Conservation (phyloP, 2,329 filamentous ascomycete genomes). For the Pleoardoris graminearum region DNA sequence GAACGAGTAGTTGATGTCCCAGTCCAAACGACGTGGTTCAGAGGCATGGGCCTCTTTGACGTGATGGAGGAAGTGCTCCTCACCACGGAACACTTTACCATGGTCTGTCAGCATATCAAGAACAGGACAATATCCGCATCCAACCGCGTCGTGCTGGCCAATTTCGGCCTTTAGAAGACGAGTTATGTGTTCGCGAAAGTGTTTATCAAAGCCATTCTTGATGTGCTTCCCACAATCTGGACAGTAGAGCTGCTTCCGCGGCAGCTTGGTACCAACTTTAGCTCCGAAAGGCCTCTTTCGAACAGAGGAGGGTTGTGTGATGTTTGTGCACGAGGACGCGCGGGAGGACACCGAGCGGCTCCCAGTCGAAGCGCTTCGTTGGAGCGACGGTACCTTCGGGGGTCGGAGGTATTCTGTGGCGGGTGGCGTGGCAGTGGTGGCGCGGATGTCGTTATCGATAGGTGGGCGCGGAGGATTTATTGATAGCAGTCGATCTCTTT, state of each 20-base stretch:
- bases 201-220: constrained; percentile 11
- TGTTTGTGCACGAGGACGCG: constrained; percentile 5
- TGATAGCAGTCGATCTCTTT: neutral
- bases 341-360: constrained; percentile 3
- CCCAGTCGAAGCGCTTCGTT: neutral
- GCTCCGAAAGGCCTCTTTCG: neutral
- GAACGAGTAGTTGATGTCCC: constrained; percentile 8
- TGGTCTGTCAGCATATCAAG: neutral
- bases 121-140: constrained; percentile 7
- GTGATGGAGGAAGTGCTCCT: neutral
- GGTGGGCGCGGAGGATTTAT: neutral
- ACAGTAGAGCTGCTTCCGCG: constrained; percentile 5
- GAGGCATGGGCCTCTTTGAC: constrained; percentile 4
- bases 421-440: constrained; percentile 5
- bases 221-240: neutral
- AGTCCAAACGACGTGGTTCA: neutral
- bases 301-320: constrained; percentile 7
- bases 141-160: constrained; percentile 1
- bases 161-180: neutral
- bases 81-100: constrained; percentile 3
- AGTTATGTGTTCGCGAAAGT: neutral
- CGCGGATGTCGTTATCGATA: constrained; percentile 5
- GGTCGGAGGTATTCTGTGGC: constrained; percentile 3
- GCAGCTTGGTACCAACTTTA: neutral
- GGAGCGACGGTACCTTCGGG: neutral